phyloP scores from a whole-genome alignment of 2,329 filamentous ascomycete genomes.

The Cytospora mali region DNA sequence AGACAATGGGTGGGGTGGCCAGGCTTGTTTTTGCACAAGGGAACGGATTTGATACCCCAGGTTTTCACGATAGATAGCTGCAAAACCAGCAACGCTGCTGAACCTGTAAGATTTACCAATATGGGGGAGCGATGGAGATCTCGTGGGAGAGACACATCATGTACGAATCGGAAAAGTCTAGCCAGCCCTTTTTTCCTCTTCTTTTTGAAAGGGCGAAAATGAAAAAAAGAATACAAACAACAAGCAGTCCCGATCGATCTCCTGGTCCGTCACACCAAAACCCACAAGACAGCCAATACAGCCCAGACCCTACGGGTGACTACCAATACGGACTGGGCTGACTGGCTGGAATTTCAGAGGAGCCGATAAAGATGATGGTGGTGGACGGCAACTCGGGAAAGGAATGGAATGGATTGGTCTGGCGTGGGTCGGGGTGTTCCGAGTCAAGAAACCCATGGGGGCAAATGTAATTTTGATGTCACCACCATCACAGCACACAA shows the following conservation, averaged over 20 bases:
- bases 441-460: background rate
- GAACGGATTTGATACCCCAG: conserved; percentile 25
- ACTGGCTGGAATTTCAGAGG: background rate
- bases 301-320: too few relatives aligned
- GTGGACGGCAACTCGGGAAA: background rate
- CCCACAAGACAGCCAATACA: background rate
- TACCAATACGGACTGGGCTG: background rate
- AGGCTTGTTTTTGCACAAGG: background rate
- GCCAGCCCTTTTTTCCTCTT: too few relatives aligned
- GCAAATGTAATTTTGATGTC: conserved; percentile 8
- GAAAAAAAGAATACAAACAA: background rate
- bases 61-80: conserved; percentile 17
- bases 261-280: background rate
- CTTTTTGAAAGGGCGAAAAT: background rate
- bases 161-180: conserved; percentile 4
- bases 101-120: conserved; percentile 15
- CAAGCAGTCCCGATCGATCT: background rate
- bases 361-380: background rate
- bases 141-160: background rate
- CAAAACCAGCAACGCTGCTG: conserved; percentile 26
- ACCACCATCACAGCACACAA: background rate
- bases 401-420: background rate
- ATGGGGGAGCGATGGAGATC: background rate
- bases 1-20: conserved; percentile 4
- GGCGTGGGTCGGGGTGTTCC: background rate